Evolutionary conservation across 768 basidiomycete species (phyloP).

Genomic region (Russula foetens): DNA sequence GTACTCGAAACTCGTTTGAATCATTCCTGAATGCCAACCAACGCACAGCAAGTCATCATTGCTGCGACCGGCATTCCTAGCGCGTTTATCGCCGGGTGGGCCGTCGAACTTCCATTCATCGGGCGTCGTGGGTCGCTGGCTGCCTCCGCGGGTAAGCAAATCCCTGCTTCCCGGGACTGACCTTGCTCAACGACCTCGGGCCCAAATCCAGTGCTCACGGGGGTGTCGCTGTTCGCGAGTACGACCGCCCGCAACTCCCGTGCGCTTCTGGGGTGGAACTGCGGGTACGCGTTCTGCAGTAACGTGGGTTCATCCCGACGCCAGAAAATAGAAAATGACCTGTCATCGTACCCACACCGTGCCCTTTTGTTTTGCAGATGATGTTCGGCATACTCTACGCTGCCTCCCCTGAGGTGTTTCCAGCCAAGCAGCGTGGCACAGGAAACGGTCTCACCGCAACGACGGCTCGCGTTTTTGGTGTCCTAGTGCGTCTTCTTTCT

Average conservation of each 20-base stretch:
- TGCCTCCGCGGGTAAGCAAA: slow-evolving; percentile 48
- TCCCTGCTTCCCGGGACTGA: slow-evolving; percentile 15
- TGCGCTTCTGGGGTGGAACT: slow-evolving; percentile 72
- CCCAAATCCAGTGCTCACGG: slow-evolving; percentile 55
- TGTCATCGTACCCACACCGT: not conserved
- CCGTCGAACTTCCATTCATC: slow-evolving; percentile 55
- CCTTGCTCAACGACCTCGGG: slow-evolving; percentile 39
- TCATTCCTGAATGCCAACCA: not conserved
- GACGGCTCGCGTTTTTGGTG: slow-evolving; percentile 55
- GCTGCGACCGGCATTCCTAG: slow-evolving; percentile 63
- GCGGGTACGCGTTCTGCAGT: slow-evolving; percentile 58
- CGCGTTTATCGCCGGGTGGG: slow-evolving; percentile 61
- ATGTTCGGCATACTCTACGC: slow-evolving; percentile 76
- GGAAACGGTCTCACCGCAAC: slow-evolving; percentile 59
- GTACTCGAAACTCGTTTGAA: not conserved
- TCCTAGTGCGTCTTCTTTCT: slow-evolving; percentile 42
- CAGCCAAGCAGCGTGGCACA: slow-evolving; percentile 65
- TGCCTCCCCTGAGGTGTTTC: slow-evolving; percentile 61
- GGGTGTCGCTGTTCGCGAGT: slow-evolving; percentile 63
- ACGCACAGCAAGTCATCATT: slow-evolving; percentile 55
- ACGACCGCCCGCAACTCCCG: slow-evolving; percentile 68
- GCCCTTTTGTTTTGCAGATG: slow-evolving; percentile 31
- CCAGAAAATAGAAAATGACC: too few species aligned
- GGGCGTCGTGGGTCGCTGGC: slow-evolving; percentile 64
- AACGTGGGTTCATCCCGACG: slow-evolving; percentile 35